Evolutionary conservation across 2,329 filamentous ascomycete species (phyloP).

Genomic region (Cladosporium sp.): DNA sequence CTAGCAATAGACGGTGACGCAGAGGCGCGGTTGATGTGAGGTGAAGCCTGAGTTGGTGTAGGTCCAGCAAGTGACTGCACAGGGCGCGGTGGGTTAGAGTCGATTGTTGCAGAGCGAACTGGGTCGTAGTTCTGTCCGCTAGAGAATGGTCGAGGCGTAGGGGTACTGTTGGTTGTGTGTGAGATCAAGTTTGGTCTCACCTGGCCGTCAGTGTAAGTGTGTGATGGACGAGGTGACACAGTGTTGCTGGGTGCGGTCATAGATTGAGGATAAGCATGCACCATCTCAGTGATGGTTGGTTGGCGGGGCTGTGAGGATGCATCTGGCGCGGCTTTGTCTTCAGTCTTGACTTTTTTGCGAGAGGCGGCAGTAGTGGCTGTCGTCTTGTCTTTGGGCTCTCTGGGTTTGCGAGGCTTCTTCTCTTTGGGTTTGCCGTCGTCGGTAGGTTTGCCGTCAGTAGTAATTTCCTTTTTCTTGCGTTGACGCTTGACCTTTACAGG

Average conservation of each 20-base stretch:
- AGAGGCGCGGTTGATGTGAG: constrained; percentile 68
- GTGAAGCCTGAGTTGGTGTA: constrained; percentile 41
- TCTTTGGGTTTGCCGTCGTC: constrained; percentile 46
- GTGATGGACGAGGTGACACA: constrained; percentile 38
- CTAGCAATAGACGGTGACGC: constrained; percentile 90
- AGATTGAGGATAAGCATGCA: constrained; percentile 23
- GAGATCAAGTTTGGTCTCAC: constrained; percentile 16
- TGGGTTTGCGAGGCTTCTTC: constrained; percentile 47
- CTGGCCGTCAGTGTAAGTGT: constrained; percentile 7
- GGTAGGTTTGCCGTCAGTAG: constrained; percentile 35
- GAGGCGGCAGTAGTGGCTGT: constrained; percentile 42
- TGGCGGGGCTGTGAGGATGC: constrained; percentile 36
- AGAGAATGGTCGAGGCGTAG: constrained; percentile 53
- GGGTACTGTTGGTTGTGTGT: constrained; percentile 34
- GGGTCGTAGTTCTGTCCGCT: constrained; percentile 88
- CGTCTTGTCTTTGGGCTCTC: constrained; percentile 48
- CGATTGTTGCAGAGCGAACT: constrained; percentile 62
- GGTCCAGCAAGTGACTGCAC: constrained; percentile 25
- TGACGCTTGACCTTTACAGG: constrained; percentile 39
- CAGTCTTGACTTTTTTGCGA: constrained; percentile 52
- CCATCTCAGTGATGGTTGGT: constrained; percentile 44
- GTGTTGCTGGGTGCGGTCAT: constrained; percentile 13
- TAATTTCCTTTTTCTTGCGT: constrained; percentile 43
- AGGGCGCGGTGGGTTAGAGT: constrained; percentile 28
- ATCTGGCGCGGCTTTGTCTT: constrained; percentile 35